phyloP scores from a whole-genome alignment of 371 early-diverging fungal genomes.

The Actinomucor elegans region DNA sequence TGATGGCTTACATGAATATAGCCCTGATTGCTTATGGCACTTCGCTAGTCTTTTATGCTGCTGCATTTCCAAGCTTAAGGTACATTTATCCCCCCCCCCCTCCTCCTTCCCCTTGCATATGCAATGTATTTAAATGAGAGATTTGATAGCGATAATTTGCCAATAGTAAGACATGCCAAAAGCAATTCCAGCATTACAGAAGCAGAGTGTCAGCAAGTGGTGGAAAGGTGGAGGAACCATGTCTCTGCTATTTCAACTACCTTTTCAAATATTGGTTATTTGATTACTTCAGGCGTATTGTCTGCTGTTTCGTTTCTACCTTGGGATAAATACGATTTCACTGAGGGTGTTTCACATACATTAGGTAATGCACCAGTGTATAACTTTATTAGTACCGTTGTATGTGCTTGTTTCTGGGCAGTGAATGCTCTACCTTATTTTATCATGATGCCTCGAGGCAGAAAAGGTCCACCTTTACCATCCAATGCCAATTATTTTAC shows the following conservation, averaged over 20 bases:
- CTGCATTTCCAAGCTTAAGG: constrained; percentile 50
- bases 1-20: constrained; percentile 46
- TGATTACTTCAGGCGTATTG: constrained; percentile 29
- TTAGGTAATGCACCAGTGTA: constrained; percentile 48
- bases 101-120: background rate
- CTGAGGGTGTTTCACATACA: constrained; percentile 11
- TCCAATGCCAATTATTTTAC: constrained; percentile 28
- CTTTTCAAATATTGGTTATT: constrained; percentile 43
- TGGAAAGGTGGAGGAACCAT: constrained; percentile 47
- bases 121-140: background rate
- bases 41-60: constrained; percentile 50
- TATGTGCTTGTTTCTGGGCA: constrained; percentile 39
- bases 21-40: constrained; percentile 48
- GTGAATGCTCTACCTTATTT: constrained; percentile 44
- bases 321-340: constrained; percentile 32
- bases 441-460: constrained; percentile 21
- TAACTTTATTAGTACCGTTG: constrained; percentile 38
- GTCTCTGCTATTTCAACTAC: constrained; percentile 44
- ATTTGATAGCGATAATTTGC: constrained; percentile 40
- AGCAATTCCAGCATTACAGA: constrained; percentile 18
- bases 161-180: constrained; percentile 39
- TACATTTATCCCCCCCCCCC: background rate
- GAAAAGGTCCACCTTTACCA: constrained; percentile 37
- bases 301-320: constrained; percentile 38
- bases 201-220: constrained; percentile 19